Percentiles rank a stretch among this genome's conserved stretches.
Conservation (phyloP, 352 stramenopile genomes). For the Phytophthora kernoviae region DNA sequence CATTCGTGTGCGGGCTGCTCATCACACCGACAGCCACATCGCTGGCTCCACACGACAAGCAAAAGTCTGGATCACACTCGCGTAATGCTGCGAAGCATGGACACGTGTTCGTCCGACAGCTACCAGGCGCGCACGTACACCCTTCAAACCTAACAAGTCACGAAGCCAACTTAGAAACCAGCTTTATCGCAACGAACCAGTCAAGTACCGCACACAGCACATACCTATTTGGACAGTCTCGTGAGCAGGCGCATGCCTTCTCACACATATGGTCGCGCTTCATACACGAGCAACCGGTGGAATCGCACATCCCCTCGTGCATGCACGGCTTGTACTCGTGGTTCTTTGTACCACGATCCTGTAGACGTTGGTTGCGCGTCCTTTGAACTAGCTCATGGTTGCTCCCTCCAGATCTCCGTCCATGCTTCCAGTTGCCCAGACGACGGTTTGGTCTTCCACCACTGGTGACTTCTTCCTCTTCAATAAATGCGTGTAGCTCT, state of each 20-base stretch:
- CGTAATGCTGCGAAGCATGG: constrained; percentile 57
- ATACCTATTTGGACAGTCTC: constrained; percentile 50
- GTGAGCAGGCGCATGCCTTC: constrained; percentile 46
- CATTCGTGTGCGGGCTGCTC: neutral
- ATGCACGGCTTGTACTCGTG: constrained; percentile 80
- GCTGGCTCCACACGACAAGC: constrained; percentile 46
- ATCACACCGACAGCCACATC: constrained; percentile 13
- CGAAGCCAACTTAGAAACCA: constrained; percentile 7
- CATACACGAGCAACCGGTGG: constrained; percentile 66
- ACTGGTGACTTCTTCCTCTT: constrained; percentile 24
- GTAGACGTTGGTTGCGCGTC: constrained; percentile 65
- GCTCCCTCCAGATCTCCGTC: constrained; percentile 37
- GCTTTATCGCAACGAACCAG: constrained; percentile 3
- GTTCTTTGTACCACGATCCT: constrained; percentile 57
- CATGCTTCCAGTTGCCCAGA: constrained; percentile 51
- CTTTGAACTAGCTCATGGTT: constrained; percentile 66
- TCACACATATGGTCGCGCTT: constrained; percentile 53
- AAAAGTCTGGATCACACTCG: constrained; percentile 67
- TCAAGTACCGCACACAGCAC: constrained; percentile 2
- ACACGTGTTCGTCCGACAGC: constrained; percentile 54
- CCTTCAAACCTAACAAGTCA: constrained; percentile 46
- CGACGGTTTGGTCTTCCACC: constrained; percentile 12
- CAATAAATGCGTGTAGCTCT: constrained; percentile 49
- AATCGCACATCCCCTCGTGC: constrained; percentile 67
- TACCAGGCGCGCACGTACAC: constrained; percentile 43